Percentiles rank a stretch among this genome's conserved stretches.
Evolutionary conservation across 345 rosid genomes (phyloP).

Genomic region (Bretschneidera sinensis): DNA sequence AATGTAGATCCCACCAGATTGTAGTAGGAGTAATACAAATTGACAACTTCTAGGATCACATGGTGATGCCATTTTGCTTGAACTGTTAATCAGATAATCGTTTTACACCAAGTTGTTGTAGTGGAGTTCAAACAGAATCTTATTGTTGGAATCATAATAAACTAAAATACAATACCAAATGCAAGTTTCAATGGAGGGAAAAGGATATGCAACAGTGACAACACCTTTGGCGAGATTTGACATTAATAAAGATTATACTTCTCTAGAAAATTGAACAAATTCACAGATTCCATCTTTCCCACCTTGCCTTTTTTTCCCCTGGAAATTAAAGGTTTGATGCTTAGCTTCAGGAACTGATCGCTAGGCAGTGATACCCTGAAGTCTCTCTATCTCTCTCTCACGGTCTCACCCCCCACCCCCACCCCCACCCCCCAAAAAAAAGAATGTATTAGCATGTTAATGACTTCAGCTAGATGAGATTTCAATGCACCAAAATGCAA

Average conservation of each 20-base stretch:
- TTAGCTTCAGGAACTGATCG: slow-evolving; percentile 10
- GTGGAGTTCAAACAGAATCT: slow-evolving; percentile 43
- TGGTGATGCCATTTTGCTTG: slow-evolving; percentile 38
- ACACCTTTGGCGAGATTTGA: slow-evolving; percentile 33
- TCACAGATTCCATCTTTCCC: slow-evolving; percentile 40
- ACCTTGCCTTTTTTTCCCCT: slow-evolving; percentile 13
- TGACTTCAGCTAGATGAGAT: no score
- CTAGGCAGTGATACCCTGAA: slow-evolving; percentile 13
- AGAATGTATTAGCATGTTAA: no score
- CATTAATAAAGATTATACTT: slow-evolving; percentile 39
- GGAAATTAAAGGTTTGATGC: slow-evolving; percentile 27
- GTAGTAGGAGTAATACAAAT: slow-evolving; percentile 24
- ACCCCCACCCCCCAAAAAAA: no score
- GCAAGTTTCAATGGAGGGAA: slow-evolving; percentile 17
- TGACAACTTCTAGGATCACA: slow-evolving; percentile 41
- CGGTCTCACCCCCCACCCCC: no score
- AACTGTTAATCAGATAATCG: slow-evolving; percentile 15
- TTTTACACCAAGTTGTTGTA: slow-evolving; percentile 29
- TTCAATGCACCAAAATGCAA: neutral
- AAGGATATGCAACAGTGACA: slow-evolving; percentile 43
- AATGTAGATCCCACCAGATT: slow-evolving; percentile 26
- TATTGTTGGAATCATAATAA: slow-evolving; percentile 16
- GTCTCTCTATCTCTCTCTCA: neutral
- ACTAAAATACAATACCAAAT: slow-evolving; percentile 18
- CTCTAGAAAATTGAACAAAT: slow-evolving; percentile 44